Percentiles rank a stretch among this genome's conserved stretches.
Conservation (phyloP, 2,329 filamentous ascomycete species). For the Torrubiella hemipterigena region DNA sequence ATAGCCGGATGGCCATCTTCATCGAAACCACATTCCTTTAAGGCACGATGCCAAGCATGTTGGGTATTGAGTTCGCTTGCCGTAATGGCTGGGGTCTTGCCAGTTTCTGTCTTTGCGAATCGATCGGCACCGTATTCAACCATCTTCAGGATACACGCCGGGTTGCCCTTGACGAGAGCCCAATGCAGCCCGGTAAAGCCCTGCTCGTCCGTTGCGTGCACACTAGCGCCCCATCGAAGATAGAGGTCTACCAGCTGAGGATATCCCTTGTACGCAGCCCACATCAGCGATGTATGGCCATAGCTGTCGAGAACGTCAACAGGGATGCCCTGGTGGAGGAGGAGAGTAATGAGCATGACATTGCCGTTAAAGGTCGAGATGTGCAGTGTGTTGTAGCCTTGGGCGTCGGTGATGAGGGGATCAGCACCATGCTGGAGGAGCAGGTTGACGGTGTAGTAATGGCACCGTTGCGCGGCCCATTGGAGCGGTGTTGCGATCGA, state of each 20-base stretch:
- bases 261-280: constrained; percentile 96
- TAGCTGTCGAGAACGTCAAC: constrained; percentile 84
- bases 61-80: constrained; percentile 84
- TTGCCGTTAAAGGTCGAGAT: constrained; percentile 97
- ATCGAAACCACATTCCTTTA: constrained; percentile 76
- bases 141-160: constrained; percentile 81
- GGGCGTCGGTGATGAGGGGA: constrained; percentile 79
- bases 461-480: constrained; percentile 93
- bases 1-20: constrained; percentile 60
- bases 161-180: constrained; percentile 88
- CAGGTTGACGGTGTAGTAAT: constrained; percentile 93
- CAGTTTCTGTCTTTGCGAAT: constrained; percentile 77
- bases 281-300: constrained; percentile 93
- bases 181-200: constrained; percentile 93
- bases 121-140: constrained; percentile 92
- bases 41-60: constrained; percentile 68
- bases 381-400: constrained; percentile 96
- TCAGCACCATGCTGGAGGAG: constrained; percentile 87
- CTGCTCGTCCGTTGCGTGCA: constrained; percentile 80
- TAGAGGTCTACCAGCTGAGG: constrained; percentile 87
- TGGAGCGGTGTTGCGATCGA: constrained; percentile 88
- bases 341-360: constrained; percentile 73
- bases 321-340: constrained; percentile 90
- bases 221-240: constrained; percentile 87
- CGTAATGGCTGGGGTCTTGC: constrained; percentile 79